Evolutionary conservation across 2,329 filamentous ascomycete genomes (phyloP).

Genomic region (Bimuria novae-zelandiae): DNA sequence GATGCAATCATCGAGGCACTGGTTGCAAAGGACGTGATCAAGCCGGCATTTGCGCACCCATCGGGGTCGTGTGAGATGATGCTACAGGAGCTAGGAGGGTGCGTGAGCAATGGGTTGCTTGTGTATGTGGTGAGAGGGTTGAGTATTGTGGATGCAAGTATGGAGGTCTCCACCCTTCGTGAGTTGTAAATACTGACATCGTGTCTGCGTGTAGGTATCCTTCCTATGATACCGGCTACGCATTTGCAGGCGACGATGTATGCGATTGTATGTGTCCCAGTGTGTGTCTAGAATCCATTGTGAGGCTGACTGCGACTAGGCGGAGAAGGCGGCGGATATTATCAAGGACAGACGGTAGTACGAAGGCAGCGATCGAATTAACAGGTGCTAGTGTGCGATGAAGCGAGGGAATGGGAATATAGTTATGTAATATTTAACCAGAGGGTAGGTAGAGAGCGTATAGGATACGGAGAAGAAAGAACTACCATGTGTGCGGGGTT

Average conservation of each 20-base stretch:
- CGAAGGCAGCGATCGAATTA: neutral
- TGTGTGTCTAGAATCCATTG: neutral
- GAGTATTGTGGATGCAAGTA: neutral
- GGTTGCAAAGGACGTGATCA: constrained; percentile 8
- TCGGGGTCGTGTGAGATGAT: constrained; percentile 32
- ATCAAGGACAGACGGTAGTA: neutral
- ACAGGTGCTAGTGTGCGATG: no score
- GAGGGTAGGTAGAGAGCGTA: no score
- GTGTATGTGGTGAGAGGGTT: neutral
- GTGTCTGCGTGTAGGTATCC: no score
- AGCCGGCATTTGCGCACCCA: neutral
- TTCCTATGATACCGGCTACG: neutral
- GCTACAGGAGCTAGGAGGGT: constrained; percentile 33
- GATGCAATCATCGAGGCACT: constrained; percentile 26
- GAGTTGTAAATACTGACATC: no score
- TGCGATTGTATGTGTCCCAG: neutral
- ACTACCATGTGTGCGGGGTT: no score
- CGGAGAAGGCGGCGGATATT: neutral
- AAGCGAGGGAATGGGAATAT: no score
- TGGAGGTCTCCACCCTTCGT: no score
- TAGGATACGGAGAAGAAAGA: no score
- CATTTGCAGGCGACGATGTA: constrained; percentile 1
- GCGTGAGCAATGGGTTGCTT: constrained; percentile 25
- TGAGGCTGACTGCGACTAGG: neutral
- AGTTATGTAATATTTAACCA: no score